These are phyloP conservation scores for Candida vaughaniae DNA, from an alignment of 805 yeast genomes.

Conservation along the genomic window DNA sequence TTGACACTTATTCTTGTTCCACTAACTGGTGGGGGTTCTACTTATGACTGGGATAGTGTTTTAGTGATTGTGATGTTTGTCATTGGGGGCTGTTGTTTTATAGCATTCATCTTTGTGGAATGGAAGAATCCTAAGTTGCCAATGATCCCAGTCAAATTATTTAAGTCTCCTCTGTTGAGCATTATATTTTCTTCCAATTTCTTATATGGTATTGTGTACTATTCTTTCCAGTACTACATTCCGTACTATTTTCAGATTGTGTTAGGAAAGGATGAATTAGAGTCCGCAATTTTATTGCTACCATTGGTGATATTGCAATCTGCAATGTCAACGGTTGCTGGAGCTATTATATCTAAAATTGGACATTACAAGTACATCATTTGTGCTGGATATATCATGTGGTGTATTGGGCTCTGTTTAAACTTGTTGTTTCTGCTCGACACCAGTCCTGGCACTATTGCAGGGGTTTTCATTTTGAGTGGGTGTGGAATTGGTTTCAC, in stretches of 20 bases:
- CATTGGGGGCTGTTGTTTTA: slow-evolving; percentile 33
- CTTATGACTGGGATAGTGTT: slow-evolving; percentile 52
- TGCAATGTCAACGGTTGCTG: slow-evolving; percentile 41
- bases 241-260: slow-evolving; percentile 25
- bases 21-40: slow-evolving; percentile 59
- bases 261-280: slow-evolving; percentile 36
- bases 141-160: slow-evolving; percentile 51
- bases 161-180: slow-evolving; percentile 34
- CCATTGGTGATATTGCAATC: slow-evolving; percentile 48
- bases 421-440: slow-evolving; percentile 29
- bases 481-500: slow-evolving; percentile 47
- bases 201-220: slow-evolving; percentile 50
- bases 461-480: slow-evolving; percentile 15
- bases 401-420: slow-evolving; percentile 43
- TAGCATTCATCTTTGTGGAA: slow-evolving; percentile 50
- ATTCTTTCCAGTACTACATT: slow-evolving; percentile 46
- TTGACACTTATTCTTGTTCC: slow-evolving; percentile 54
- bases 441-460: slow-evolving; percentile 31
- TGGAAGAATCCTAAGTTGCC: slow-evolving; percentile 49
- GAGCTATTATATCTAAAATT: slow-evolving; percentile 42
- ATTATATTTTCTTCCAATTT: slow-evolving; percentile 34
- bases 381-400: slow-evolving; percentile 38
- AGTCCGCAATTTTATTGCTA: slow-evolving; percentile 40
- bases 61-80: slow-evolving; percentile 34
- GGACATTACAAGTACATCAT: slow-evolving; percentile 46